These are phyloP conservation scores for Gentiana straminea DNA, from an alignment of 257 asterid genomes.

Conservation along the genomic window DNA sequence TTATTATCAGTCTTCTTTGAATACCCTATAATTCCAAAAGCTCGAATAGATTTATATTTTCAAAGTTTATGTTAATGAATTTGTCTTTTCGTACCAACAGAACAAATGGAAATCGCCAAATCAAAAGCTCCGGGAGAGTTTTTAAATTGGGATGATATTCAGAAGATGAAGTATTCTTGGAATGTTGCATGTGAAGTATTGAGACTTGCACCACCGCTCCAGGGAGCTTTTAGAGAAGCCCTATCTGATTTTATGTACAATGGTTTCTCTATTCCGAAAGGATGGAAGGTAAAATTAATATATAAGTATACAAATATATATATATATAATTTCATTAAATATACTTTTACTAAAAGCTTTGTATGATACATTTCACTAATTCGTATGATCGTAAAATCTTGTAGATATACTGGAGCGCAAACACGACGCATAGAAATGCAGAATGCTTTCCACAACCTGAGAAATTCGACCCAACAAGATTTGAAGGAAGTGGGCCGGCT, in stretches of 20 bases:
- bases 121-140: conserved; percentile 42
- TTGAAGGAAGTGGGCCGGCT: conserved; percentile 42
- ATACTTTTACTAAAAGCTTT: too few relatives aligned
- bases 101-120: conserved; percentile 49
- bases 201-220: conserved; percentile 52
- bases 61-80: too few relatives aligned
- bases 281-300: conserved; percentile 36
- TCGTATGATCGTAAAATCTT: background rate
- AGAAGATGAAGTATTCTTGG: conserved; percentile 60
- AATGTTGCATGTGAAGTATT: conserved; percentile 55
- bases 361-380: too few relatives aligned
- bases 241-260: conserved; percentile 37
- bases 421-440: conserved; percentile 33
- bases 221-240: conserved; percentile 58
- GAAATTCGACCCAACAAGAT: conserved; percentile 41
- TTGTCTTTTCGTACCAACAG: conserved; percentile 7
- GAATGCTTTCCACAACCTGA: conserved; percentile 28
- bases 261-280: conserved; percentile 55
- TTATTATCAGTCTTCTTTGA: too few relatives aligned
- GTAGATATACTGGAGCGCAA: conserved; percentile 40
- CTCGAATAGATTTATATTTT: too few relatives aligned
- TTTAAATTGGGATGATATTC: conserved; percentile 46
- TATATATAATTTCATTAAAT: too few relatives aligned
- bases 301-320: too few relatives aligned
- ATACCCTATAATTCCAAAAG: too few relatives aligned